A percentile compares a stretch with the other conserved stretches of the same genome.
phyloP scores from a whole-genome alignment of 2,329 filamentous ascomycete species.

The Exserohilum rostratum region DNA sequence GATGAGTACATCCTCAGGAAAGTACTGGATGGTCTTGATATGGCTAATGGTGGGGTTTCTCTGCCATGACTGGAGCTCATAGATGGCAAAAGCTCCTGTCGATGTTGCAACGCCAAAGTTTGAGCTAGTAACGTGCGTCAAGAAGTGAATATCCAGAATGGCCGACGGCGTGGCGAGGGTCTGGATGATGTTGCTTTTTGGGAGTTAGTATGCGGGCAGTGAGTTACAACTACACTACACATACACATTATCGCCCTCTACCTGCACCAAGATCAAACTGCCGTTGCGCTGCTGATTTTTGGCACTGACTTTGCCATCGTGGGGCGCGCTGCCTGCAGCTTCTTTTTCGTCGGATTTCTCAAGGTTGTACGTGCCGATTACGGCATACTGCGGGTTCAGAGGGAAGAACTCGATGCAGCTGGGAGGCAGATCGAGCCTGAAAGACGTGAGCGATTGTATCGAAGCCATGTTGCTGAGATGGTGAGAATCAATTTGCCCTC shows the following conservation, averaged over 20 bases:
- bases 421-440: conserved; percentile 70
- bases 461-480: conserved; percentile 33
- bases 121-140: conserved; percentile 52
- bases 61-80: conserved; percentile 52
- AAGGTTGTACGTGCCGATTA: conserved; percentile 86
- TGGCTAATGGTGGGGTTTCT: conserved; percentile 23
- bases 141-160: conserved; percentile 85
- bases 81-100: conserved; percentile 72
- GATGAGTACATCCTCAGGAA: conserved; percentile 67
- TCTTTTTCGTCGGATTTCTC: conserved; percentile 54
- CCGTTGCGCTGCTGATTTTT: conserved; percentile 71
- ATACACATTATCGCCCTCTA: conserved; percentile 64
- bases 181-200: conserved; percentile 55
- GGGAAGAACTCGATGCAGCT: conserved; percentile 80
- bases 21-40: conserved; percentile 54
- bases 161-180: conserved; percentile 70
- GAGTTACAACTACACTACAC: conserved; percentile 33
- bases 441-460: conserved; percentile 55
- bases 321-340: conserved; percentile 23
- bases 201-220: background rate
- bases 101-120: conserved; percentile 79
- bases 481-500: conserved; percentile 8
- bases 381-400: conserved; percentile 66
- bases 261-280: conserved; percentile 70
- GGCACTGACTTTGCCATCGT: conserved; percentile 22